phyloP scores from a whole-genome alignment of 257 asterid species.

The Capsicum chinense region DNA sequence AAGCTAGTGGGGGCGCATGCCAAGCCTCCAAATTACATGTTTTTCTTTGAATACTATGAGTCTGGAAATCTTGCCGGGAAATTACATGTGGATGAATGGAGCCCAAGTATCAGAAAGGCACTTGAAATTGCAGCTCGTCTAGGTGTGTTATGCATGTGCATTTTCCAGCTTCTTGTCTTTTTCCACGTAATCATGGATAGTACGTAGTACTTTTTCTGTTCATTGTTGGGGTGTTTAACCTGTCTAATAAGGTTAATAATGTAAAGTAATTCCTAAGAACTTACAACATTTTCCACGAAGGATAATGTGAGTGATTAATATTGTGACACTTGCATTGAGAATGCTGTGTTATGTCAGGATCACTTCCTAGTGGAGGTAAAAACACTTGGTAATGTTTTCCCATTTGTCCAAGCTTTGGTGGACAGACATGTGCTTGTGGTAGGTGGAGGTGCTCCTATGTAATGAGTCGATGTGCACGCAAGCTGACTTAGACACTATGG shows the following conservation, averaged over 20 bases:
- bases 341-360: neutral
- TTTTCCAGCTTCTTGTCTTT: neutral
- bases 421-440: neutral
- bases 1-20: slow-evolving; percentile 92
- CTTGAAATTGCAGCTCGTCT: slow-evolving; percentile 52
- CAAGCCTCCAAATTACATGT: slow-evolving; percentile 87
- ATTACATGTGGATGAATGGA: slow-evolving; percentile 84
- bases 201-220: neutral
- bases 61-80: slow-evolving; percentile 75
- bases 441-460: neutral
- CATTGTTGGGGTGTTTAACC: neutral
- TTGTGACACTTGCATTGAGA: slow-evolving; percentile 23
- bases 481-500: neutral
- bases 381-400: neutral
- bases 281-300: neutral
- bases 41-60: slow-evolving; percentile 74
- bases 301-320: neutral
- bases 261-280: neutral
- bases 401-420: neutral
- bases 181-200: neutral
- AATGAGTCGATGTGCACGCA: neutral
- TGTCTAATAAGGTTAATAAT: neutral
- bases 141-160: slow-evolving; percentile 48
- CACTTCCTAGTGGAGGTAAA: neutral
- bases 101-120: slow-evolving; percentile 58